Percentiles rank a stretch among this genome's conserved stretches.
phyloP scores from a whole-genome alignment of 225 moss, liverwort and hornwort species.

The Bryum argenteum region DNA sequence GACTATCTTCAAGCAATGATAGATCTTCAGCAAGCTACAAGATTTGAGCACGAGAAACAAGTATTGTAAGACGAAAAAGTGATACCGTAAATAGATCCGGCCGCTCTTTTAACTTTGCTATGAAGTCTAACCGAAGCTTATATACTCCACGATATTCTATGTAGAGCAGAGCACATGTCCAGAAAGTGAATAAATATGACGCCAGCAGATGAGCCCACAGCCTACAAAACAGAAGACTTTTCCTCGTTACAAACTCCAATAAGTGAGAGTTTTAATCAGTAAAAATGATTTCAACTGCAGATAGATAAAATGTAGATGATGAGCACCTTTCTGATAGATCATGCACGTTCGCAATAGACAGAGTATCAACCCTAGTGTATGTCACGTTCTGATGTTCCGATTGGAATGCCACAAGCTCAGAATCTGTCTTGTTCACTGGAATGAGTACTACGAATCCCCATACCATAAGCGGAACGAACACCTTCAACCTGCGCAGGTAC shows the following conservation, averaged over 20 bases:
- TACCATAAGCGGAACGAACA: conserved; percentile 70
- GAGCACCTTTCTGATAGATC: conserved; percentile 67
- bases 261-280: not conserved
- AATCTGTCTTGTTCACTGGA: conserved; percentile 72
- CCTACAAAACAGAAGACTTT: conserved; percentile 41
- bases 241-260: conserved; percentile 23
- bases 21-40: conserved; percentile 15
- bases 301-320: not conserved
- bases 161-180: conserved; percentile 73
- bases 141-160: conserved; percentile 54
- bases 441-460: conserved; percentile 65
- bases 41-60: conserved; percentile 7
- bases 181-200: conserved; percentile 69
- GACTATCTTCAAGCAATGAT: conserved; percentile 19
- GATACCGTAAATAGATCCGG: conserved; percentile 72
- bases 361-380: conserved; percentile 63
- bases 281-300: not conserved
- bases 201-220: conserved; percentile 81
- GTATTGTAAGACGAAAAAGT: not conserved
- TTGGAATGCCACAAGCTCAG: conserved; percentile 39
- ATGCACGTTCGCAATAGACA: conserved; percentile 76
- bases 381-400: conserved; percentile 24
- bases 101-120: conserved; percentile 59
- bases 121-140: conserved; percentile 61
- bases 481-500: conserved; percentile 66